A percentile compares a stretch with the other conserved stretches of the same genome.
These are phyloP conservation scores for Euphorbia pulcherrima DNA, from an alignment of 345 rosid genomes.

Conservation along the genomic window DNA sequence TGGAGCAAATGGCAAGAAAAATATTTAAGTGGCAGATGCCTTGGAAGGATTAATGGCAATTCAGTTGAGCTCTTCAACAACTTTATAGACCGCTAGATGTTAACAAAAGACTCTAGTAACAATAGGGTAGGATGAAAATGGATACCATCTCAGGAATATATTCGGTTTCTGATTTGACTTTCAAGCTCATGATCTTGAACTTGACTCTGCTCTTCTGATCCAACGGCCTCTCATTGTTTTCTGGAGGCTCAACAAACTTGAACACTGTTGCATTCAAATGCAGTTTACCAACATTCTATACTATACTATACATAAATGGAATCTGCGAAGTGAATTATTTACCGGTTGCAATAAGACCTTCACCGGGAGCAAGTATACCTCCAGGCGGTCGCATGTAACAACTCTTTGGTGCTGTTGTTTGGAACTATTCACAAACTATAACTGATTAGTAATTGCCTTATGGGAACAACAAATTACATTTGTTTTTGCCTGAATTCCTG, in stretches of 20 bases:
- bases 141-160: conserved; percentile 36
- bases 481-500: no score
- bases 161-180: conserved; percentile 30
- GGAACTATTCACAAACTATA: conserved; percentile 16
- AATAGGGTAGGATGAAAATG: not conserved
- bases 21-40: no score
- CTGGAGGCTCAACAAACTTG: conserved; percentile 40
- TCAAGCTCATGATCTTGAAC: conserved; percentile 37
- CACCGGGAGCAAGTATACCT: conserved; percentile 35
- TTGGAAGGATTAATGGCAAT: no score
- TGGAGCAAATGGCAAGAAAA: no score
- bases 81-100: no score
- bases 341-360: conserved; percentile 35
- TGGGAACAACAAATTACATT: no score
- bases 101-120: no score
- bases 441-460: no score
- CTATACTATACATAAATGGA: not conserved
- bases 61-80: no score
- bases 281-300: not conserved
- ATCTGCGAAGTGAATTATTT: not conserved
- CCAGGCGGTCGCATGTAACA: conserved; percentile 41
- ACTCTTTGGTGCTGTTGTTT: conserved; percentile 37
- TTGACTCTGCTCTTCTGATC: conserved; percentile 35
- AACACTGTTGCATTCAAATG: conserved; percentile 23
- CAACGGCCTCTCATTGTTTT: conserved; percentile 28